Conservation (phyloP, 805 yeast genomes). For the Candida namnaoensis region DNA sequence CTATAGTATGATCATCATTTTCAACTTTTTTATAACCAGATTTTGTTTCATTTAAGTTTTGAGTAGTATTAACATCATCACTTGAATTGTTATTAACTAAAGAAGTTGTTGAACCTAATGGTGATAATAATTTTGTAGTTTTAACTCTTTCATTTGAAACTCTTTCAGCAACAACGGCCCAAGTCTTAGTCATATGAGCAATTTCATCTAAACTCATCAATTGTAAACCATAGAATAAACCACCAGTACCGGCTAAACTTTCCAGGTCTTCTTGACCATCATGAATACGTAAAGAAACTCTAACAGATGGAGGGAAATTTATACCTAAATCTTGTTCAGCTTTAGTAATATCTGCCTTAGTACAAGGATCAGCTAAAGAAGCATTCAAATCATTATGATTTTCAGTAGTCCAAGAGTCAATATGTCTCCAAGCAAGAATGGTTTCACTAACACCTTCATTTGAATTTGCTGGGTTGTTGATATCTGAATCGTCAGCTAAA, state of each 20-base stretch:
- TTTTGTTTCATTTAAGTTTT: slow-evolving; percentile 17
- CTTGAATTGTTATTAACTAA: slow-evolving; percentile 8
- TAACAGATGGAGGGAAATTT: slow-evolving; percentile 70
- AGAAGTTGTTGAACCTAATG: slow-evolving; percentile 16
- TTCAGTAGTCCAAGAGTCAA: slow-evolving; percentile 73
- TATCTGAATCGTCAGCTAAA: slow-evolving; percentile 27
- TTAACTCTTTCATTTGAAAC: slow-evolving; percentile 20
- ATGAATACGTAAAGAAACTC: slow-evolving; percentile 71
- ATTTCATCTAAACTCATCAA: slow-evolving; percentile 76
- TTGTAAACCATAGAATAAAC: slow-evolving; percentile 74
- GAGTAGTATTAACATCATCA: slow-evolving; percentile 9
- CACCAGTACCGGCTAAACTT: slow-evolving; percentile 56
- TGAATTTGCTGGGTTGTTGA: slow-evolving; percentile 24
- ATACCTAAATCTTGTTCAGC: slow-evolving; percentile 77
- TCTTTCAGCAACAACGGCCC: slow-evolving; percentile 67
- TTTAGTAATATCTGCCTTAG: slow-evolving; percentile 69
- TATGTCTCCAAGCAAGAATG: slow-evolving; percentile 80
- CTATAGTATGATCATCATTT: slow-evolving; percentile 5
- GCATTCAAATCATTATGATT: slow-evolving; percentile 78
- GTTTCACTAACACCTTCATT: slow-evolving; percentile 67
- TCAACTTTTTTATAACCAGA: slow-evolving; percentile 19
- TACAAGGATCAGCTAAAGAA: slow-evolving; percentile 71
- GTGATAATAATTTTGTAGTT: slow-evolving; percentile 14
- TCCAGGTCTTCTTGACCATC: slow-evolving; percentile 88
- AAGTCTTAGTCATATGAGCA: slow-evolving; percentile 70